Evolutionary conservation across 305 asterid genomes (phyloP).

Genomic region (Rubia balearica): DNA sequence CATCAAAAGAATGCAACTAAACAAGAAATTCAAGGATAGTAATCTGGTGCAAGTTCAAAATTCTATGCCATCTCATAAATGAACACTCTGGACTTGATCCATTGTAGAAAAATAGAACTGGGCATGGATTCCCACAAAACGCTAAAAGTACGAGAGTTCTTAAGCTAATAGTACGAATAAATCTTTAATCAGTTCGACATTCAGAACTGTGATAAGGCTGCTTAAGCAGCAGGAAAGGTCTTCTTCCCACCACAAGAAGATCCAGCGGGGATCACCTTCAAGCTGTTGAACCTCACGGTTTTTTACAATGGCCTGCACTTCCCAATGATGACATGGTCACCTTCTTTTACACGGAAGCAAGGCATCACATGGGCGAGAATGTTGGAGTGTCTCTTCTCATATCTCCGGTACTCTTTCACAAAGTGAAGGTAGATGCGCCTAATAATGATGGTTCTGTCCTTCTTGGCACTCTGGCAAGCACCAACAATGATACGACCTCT

Average conservation of each 20-base stretch:
- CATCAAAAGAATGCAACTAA: no score
- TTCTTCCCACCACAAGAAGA: conserved; percentile 30
- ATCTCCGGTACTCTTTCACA: conserved; percentile 68
- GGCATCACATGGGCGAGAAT: no score
- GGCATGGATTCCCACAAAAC: conserved; percentile 7
- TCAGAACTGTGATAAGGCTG: conserved; percentile 12
- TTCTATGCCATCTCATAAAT: conserved; percentile 9
- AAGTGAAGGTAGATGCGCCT: conserved; percentile 63
- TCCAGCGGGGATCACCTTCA: no score
- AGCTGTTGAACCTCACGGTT: no score
- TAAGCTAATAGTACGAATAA: not conserved
- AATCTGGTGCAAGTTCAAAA: not conserved
- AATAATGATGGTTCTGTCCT: conserved; percentile 45
- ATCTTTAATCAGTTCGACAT: not conserved
- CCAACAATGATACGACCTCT: conserved; percentile 74
- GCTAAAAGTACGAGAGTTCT: not conserved
- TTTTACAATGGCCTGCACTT: no score
- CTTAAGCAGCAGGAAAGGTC: no score
- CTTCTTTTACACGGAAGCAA: no score
- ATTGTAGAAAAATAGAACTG: not conserved
- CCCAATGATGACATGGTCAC: no score
- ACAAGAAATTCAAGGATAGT: not conserved
- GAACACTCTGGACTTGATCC: not conserved
- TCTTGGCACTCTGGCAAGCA: conserved; percentile 77
- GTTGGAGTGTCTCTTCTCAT: no score